These are phyloP conservation scores for Fusarium illudens DNA, from an alignment of 2,329 filamentous ascomycete genomes.

Conservation along the genomic window DNA sequence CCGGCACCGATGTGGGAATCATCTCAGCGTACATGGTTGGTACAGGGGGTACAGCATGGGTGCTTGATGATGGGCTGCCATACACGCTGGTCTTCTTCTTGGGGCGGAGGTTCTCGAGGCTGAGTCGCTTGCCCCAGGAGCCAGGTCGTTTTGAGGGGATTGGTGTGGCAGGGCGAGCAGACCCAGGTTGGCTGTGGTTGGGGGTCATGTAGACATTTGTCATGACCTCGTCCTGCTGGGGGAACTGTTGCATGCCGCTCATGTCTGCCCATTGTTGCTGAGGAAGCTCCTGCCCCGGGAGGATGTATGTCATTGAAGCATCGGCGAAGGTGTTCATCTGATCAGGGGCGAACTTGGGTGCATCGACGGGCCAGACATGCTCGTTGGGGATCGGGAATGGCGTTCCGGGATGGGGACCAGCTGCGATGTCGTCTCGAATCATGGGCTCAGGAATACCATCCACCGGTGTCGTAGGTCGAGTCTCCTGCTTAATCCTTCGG, in stretches of 20 bases:
- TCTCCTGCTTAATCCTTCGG: constrained; percentile 48
- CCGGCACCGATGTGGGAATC: constrained; percentile 41
- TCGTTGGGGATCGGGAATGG: constrained; percentile 53
- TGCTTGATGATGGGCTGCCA: constrained; percentile 40
- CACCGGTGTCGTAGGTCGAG: constrained; percentile 49
- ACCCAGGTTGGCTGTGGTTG: constrained; percentile 35
- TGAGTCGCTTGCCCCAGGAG: constrained; percentile 50
- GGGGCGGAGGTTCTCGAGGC: constrained; percentile 50
- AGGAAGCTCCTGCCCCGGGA: constrained; percentile 42
- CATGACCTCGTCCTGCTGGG: constrained; percentile 44
- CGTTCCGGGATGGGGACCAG: constrained; percentile 52
- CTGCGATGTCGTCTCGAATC: constrained; percentile 47
- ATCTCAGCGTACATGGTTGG: constrained; percentile 43
- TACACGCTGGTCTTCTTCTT: constrained; percentile 48
- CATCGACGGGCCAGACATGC: constrained; percentile 49
- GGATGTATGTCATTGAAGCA: constrained; percentile 44
- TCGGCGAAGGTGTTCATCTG: constrained; percentile 47
- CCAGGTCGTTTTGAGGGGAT: constrained; percentile 51
- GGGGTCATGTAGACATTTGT: constrained; percentile 39
- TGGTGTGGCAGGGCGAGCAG: constrained; percentile 49
- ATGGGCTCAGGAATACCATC: constrained; percentile 42
- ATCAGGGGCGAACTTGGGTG: constrained; percentile 52
- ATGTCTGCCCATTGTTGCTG: constrained; percentile 41
- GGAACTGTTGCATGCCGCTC: constrained; percentile 40
- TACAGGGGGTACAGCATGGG: constrained; percentile 41